Percentiles rank a stretch among this genome's conserved stretches.
Conservation (phyloP, 192 early-diverging fungal genomes). For the Powellomyces hirtus region DNA sequence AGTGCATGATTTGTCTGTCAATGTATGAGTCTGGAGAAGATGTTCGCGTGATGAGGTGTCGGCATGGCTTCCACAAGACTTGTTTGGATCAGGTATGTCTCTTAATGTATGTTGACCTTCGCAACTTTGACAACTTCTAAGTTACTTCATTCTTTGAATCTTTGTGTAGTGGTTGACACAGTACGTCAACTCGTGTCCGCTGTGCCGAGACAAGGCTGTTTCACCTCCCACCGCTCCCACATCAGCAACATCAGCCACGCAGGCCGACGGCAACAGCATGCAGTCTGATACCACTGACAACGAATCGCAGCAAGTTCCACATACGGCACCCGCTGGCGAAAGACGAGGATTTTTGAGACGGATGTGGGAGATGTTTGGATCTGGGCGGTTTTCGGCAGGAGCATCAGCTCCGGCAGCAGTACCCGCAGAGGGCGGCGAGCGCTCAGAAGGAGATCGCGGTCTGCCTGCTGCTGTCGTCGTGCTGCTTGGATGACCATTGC, state of each 20-base stretch:
- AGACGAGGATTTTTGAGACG: not conserved
- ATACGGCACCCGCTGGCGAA: not conserved
- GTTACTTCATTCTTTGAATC: not conserved
- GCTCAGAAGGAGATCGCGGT: not conserved
- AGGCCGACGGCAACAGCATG: not conserved
- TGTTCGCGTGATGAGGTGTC: conserved; percentile 43
- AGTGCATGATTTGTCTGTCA: conserved; percentile 49
- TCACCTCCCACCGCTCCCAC: not conserved
- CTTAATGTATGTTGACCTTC: not conserved
- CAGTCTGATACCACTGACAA: no score
- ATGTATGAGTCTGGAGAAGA: conserved; percentile 45
- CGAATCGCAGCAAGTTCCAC: not conserved
- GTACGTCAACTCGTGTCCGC: conserved; percentile 46
- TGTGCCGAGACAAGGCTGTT: conserved; percentile 42
- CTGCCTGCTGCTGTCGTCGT: conserved; percentile 24
- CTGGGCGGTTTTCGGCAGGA: not conserved
- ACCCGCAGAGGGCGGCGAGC: not conserved
- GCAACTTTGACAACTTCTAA: no score
- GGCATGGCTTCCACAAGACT: conserved; percentile 47
- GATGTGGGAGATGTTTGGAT: conserved; percentile 15
- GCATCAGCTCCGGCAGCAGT: not conserved
- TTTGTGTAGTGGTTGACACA: conserved; percentile 34
- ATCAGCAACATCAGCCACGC: not conserved
- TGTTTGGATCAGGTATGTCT: conserved; percentile 41
- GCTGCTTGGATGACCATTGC: conserved; percentile 14